Percentiles rank a stretch among this genome's conserved stretches.
These are phyloP conservation scores for Monilinia vaccinii-corymbosi DNA, from an alignment of 2,329 filamentous ascomycete genomes.

Conservation along the genomic window DNA sequence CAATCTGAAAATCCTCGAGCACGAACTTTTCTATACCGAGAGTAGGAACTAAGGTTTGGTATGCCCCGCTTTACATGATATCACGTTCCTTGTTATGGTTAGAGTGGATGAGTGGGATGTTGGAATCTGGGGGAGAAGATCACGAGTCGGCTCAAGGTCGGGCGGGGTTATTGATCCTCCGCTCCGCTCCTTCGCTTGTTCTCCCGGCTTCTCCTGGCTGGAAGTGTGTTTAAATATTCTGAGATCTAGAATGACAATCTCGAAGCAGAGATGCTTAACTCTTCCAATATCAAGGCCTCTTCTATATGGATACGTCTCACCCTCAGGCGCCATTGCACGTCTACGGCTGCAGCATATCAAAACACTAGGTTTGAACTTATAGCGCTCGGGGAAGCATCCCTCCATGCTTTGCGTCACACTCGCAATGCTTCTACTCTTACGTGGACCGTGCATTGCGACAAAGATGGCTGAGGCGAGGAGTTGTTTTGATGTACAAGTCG, in stretches of 20 bases:
- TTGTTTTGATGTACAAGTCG: background rate
- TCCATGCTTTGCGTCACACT: background rate
- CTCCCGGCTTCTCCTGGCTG: too few species aligned
- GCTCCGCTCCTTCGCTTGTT: too few species aligned
- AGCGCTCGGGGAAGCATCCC: background rate
- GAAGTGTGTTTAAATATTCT: too few species aligned
- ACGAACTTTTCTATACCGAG: too few species aligned
- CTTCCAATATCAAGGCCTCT: too few species aligned
- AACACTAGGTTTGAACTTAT: too few species aligned
- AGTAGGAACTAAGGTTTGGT: too few species aligned
- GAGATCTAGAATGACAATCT: too few species aligned
- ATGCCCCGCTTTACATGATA: background rate
- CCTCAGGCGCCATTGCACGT: background rate
- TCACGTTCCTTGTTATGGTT: background rate
- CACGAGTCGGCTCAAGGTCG: background rate
- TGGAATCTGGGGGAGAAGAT: background rate
- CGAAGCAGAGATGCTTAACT: too few species aligned
- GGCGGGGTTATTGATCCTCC: background rate
- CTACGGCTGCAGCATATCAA: background rate
- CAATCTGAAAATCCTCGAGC: too few species aligned
- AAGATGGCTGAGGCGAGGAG: background rate
- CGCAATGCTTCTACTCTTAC: background rate
- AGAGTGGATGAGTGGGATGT: background rate
- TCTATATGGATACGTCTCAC: too few species aligned
- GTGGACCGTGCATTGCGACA: background rate